Percentiles rank a stretch among this genome's conserved stretches.
Evolutionary conservation across 306 rosid genomes (phyloP).

Genomic region (Pyrus communis): DNA sequence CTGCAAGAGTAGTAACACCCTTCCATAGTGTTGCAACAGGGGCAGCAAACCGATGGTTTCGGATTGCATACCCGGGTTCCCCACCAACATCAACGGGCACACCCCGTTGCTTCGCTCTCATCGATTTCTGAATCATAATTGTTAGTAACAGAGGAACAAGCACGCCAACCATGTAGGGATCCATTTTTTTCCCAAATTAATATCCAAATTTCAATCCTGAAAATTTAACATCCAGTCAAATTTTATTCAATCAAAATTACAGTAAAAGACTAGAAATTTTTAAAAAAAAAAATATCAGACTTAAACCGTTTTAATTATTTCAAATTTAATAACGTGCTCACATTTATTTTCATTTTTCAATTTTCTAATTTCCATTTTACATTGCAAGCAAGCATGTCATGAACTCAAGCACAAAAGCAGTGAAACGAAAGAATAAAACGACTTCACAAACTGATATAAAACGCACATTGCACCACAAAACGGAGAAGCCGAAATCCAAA

Average conservation of each 20-base stretch:
- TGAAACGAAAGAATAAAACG: background rate
- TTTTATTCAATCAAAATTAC: background rate
- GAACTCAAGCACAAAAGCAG: background rate
- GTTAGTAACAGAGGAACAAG: constrained; percentile 60
- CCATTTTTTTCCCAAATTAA: constrained; percentile 35
- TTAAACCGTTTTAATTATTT: background rate
- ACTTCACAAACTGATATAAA: background rate
- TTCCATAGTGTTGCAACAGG: constrained; percentile 62
- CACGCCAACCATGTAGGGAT: constrained; percentile 48
- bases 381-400: background rate
- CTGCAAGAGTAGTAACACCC: constrained; percentile 68
- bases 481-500: background rate
- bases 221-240: background rate
- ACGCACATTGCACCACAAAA: background rate
- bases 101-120: constrained; percentile 52
- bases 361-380: background rate
- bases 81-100: constrained; percentile 56
- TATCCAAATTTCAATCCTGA: constrained; percentile 20
- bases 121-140: constrained; percentile 42
- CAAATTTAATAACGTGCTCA: background rate
- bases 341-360: background rate
- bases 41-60: constrained; percentile 43
- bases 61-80: constrained; percentile 53
- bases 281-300: background rate
- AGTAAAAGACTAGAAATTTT: background rate